phyloP scores from a whole-genome alignment of 495 filamentous ascomycete species.

The Chaetomidium leptoderma region DNA sequence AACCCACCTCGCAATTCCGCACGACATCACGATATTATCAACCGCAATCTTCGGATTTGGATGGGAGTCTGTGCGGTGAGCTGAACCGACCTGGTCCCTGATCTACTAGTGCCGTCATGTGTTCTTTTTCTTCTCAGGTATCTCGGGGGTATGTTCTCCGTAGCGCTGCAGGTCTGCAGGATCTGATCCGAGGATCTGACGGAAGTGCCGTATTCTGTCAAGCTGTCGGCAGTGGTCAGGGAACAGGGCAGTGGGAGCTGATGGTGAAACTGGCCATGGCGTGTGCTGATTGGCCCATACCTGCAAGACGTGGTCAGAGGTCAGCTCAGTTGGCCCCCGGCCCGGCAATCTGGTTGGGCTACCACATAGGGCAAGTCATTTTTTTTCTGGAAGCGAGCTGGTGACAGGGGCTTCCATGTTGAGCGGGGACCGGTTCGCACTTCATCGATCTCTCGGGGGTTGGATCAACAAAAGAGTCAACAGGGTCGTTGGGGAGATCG shows the following conservation, averaged over 20 bases:
- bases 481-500: too few species aligned
- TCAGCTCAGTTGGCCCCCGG: conserved; percentile 9
- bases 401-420: conserved; percentile 8
- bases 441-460: neutral
- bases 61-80: conserved; percentile 1
- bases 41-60: neutral
- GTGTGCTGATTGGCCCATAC: conserved; percentile 1
- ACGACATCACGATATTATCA: conserved; percentile 4
- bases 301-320: conserved; percentile 7
- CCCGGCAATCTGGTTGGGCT: conserved; percentile 23
- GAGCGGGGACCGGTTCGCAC: neutral
- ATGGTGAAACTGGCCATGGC: neutral
- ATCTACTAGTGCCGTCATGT: neutral
- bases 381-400: conserved; percentile 24
- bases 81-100: neutral
- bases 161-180: neutral
- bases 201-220: conserved; percentile 2
- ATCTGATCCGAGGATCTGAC: conserved; percentile 1
- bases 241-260: neutral
- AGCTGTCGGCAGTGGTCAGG: conserved; percentile 1
- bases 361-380: conserved; percentile 7
- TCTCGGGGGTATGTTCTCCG: neutral
- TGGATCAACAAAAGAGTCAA: too few species aligned
- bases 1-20: neutral
- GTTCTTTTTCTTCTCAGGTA: neutral